Percentiles rank a stretch among this genome's conserved stretches.
Conservation (phyloP, 2,329 filamentous ascomycete genomes). For the Phaeomoniella chlamydospora region DNA sequence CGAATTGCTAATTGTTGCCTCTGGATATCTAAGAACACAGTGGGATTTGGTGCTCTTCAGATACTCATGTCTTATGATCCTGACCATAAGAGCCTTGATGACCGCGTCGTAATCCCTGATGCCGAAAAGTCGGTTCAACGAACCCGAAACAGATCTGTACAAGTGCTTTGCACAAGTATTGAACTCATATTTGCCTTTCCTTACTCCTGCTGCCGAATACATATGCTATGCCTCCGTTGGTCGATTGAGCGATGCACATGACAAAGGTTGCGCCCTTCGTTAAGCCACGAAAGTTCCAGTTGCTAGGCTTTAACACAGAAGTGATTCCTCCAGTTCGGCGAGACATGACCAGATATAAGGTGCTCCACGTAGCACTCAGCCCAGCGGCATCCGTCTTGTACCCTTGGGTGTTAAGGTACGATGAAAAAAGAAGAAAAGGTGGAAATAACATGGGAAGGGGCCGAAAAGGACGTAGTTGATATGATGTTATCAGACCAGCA, state of each 20-base stretch:
- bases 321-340: constrained; percentile 35
- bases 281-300: constrained; percentile 18
- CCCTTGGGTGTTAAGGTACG: constrained; percentile 49
- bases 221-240: constrained; percentile 31
- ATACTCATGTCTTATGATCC: too few species aligned
- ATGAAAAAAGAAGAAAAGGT: constrained; percentile 49
- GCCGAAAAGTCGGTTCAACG: too few species aligned
- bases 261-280: constrained; percentile 30
- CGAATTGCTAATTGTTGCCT: too few species aligned
- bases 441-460: constrained; percentile 52
- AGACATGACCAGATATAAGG: constrained; percentile 49
- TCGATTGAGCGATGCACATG: constrained; percentile 28
- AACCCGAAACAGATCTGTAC: too few species aligned
- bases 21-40: too few species aligned
- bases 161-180: too few species aligned
- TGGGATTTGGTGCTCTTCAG: too few species aligned
- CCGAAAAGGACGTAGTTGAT: constrained; percentile 53
- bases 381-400: constrained; percentile 51
- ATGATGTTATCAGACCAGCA: constrained; percentile 51
- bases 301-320: constrained; percentile 25
- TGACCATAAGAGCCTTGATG: too few species aligned
- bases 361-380: constrained; percentile 50
- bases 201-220: constrained; percentile 25
- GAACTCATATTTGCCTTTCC: too few species aligned
- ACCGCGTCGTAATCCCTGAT: too few species aligned